Base-by-base conservation (phyloP, 2,329 filamentous ascomycete genomes). In the Epichloe gansuensis region DNA sequence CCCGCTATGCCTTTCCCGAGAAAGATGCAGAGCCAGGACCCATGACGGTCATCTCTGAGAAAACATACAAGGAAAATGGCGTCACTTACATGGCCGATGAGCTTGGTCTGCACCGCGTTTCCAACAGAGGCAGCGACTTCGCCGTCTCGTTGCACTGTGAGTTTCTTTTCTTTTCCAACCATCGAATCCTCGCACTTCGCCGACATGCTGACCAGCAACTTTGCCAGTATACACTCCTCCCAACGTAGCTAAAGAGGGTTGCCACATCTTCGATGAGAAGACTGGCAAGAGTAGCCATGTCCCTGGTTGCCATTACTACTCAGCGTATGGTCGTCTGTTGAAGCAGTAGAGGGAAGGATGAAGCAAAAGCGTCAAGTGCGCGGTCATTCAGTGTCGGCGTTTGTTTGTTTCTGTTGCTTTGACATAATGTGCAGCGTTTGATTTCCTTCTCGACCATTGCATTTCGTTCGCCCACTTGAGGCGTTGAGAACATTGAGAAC, bases 41-140 rank as follows among this genome's bases (percentile, higher is more conserved):
- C 3, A 82, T 86, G 67, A 64, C 72, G 54, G 67, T 86, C 53
- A 84, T 82, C 57, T 82, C 80, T 44, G 78, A 87, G 61, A 86
- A 78, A 40, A 76, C 74, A 42, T 86, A 89, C 62, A 70, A 74
- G 48, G 74, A 84, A 63, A 84, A 91, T 57, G 73, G 85, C 56
- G 88, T 95, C 40, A 84, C 88, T 8, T 95, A 95, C 68, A 95
- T 96, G 84, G 86, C 87, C 40, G 90, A 95, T 65, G 81, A 89
- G 70, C 80, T 95, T 31, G 90, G 90, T 21, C 74, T 96, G 42
- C 90, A 96, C 69, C 81, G 83, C 51, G 84, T 95, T 54, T 81
- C 78, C 58, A 95, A 95, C 66, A 78, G 80, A 27, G 81, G 86
- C 47, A 75, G 78, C 60, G 80, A 88, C 64, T 82, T 85, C 63